phyloP scores from a whole-genome alignment of 2,329 filamentous ascomycete species.

The Paraphoma sp. region DNA sequence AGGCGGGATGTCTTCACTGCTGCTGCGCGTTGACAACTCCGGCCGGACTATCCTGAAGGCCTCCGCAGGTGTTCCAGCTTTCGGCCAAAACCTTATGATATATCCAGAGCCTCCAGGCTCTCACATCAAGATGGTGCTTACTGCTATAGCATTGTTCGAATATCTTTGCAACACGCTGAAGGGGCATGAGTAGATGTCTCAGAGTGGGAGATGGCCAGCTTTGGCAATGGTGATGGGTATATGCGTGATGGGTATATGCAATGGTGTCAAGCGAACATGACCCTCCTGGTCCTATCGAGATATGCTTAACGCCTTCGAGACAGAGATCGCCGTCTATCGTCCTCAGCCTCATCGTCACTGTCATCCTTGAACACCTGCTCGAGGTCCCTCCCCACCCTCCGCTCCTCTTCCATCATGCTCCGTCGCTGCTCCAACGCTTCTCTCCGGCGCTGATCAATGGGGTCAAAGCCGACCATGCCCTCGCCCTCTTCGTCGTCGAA shows the following conservation, averaged over 20 bases:
- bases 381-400: conserved; percentile 77
- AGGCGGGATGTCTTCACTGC: too few species aligned
- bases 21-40: too few species aligned
- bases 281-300: neutral
- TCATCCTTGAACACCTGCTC: conserved; percentile 79
- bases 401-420: conserved; percentile 56
- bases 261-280: neutral
- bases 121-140: too few species aligned
- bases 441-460: conserved; percentile 43
- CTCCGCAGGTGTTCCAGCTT: too few species aligned
- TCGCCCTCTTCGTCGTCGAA: conserved; percentile 56
- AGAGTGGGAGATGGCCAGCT: too few species aligned
- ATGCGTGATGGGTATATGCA: neutral
- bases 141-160: too few species aligned
- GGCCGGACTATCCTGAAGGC: too few species aligned
- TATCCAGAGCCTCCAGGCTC: too few species aligned
- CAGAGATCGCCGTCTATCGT: conserved; percentile 27
- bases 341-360: conserved; percentile 66
- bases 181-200: too few species aligned
- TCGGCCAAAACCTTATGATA: too few species aligned
- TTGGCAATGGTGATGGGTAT: neutral
- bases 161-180: too few species aligned
- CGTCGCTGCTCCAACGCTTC: conserved; percentile 49
- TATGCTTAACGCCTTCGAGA: conserved; percentile 16
- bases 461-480: conserved; percentile 55